Percentiles rank a stretch among this genome's conserved stretches.
These are phyloP conservation scores for Plantago major DNA, from an alignment of 257 asterid genomes.

Conservation along the genomic window DNA sequence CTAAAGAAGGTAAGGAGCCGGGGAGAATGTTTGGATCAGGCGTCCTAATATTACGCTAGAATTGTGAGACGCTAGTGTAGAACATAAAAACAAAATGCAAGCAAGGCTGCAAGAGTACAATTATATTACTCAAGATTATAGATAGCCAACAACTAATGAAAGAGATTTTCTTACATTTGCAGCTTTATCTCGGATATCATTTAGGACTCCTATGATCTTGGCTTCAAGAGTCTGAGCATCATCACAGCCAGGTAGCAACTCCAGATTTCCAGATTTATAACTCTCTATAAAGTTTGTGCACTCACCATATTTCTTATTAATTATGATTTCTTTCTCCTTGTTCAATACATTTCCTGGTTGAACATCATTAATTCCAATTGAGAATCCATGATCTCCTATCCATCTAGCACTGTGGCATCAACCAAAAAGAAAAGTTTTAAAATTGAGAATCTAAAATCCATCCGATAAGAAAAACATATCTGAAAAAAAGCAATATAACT, in stretches of 20 bases:
- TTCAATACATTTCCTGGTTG: constrained; percentile 58
- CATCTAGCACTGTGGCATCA: constrained; percentile 78
- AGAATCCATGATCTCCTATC: constrained; percentile 99
- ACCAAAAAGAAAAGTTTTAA: constrained; percentile 11
- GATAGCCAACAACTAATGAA: constrained; percentile 2
- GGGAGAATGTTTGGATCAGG: too few relatives aligned
- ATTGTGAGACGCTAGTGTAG: too few relatives aligned
- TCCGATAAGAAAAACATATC: neutral
- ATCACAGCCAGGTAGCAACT: constrained; percentile 79
- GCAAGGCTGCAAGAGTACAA: too few relatives aligned
- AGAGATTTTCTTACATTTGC: constrained; percentile 53
- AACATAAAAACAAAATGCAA: too few relatives aligned
- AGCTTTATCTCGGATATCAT: constrained; percentile 65
- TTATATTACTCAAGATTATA: neutral
- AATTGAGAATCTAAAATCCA: neutral
- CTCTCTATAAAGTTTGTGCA: constrained; percentile 55
- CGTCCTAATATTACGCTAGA: too few relatives aligned
- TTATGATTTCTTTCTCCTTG: constrained; percentile 51
- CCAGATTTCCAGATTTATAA: constrained; percentile 67
- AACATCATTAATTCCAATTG: constrained; percentile 95
- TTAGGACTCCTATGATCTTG: constrained; percentile 57
- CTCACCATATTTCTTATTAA: constrained; percentile 47
- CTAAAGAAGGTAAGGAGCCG: too few relatives aligned
- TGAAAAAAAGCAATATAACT: too few relatives aligned
- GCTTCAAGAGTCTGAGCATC: constrained; percentile 89